Evolutionary conservation across 2,329 filamentous ascomycete genomes (phyloP).

Genomic region (Daldinia sp.): DNA sequence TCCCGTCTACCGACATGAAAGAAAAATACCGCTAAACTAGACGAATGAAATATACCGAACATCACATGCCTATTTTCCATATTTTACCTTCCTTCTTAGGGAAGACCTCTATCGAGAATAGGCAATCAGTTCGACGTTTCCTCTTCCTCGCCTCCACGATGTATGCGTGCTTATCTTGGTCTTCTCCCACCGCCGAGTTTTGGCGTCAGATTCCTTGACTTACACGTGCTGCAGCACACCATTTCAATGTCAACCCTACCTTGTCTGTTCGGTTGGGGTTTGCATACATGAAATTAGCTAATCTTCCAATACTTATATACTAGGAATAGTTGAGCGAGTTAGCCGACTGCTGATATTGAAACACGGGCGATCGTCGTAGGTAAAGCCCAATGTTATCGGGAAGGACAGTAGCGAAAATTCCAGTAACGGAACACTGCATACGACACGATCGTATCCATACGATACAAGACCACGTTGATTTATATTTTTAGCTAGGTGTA

Average conservation of each 20-base stretch:
- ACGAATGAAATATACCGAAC: constrained; percentile 14
- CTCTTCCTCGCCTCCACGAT: constrained; percentile 4
- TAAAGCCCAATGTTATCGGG: constrained; percentile 9
- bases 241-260: neutral
- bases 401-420: neutral
- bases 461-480: neutral
- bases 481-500: neutral
- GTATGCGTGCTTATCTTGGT: constrained; percentile 16
- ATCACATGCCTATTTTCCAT: constrained; percentile 15
- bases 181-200: neutral
- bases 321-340: neutral
- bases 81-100: constrained; percentile 25
- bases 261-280: neutral
- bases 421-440: neutral
- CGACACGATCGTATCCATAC: neutral
- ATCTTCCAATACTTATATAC: neutral
- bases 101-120: neutral
- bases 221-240: constrained; percentile 21
- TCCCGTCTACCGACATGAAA: constrained; percentile 2
- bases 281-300: neutral
- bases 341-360: neutral
- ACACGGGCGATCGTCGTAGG: neutral
- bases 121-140: constrained; percentile 8
- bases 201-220: constrained; percentile 19
- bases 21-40: constrained; percentile 14